Evolutionary conservation across 768 basidiomycete species (phyloP), one percentile per base, ranked within the genome.

Genomic region (Boletus patriciae): DNA sequence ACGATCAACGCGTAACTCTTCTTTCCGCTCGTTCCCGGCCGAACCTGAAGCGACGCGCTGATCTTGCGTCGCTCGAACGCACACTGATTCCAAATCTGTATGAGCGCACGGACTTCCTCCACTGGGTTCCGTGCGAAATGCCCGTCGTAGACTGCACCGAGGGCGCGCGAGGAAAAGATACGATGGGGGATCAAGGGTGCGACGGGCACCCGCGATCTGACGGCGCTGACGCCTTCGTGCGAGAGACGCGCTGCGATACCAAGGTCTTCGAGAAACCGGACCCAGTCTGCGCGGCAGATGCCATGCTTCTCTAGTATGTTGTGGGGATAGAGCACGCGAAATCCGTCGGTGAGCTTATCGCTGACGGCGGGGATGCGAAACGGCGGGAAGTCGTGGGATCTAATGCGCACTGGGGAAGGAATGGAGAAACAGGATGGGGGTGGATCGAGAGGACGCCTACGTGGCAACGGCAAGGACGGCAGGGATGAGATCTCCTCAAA

Each of bases 51-150:
- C 16, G 45, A 52, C 27, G 62, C 68, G 8, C 55, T 54, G 42
- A 71, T 52, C 53, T 70, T 71, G 36, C 70, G 70, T 31, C 70
- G 62, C 56, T 73, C 70, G 13, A 71, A 66, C 6, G 70, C 70
- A 55, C 70, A 66, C 51, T 71, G 60, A 23, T 73, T 71, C 70
- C 70, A 71, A 15, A 73, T 54, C 18, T 54, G 42, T 11, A 71
- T 43, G 31, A 71, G 60, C 8, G 70, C 68, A 46, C 59, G 54
- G 31, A 73, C 66, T 36, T 71, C 63, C 3, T 67, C 56, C 3
- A 46, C 21, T 1, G 59, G 57, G 40, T 21, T 62, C 38, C 62
- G 63, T 31, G 46, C 46, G 38, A 71, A 71, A 19, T 10, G 46
- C 0, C 53, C 21, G 46, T 71, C 62, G 45, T 71, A 71, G 10